These are phyloP conservation scores for Tylopilus vinaceipallidus DNA, from an alignment of 768 basidiomycete species.

Conservation along the genomic window DNA sequence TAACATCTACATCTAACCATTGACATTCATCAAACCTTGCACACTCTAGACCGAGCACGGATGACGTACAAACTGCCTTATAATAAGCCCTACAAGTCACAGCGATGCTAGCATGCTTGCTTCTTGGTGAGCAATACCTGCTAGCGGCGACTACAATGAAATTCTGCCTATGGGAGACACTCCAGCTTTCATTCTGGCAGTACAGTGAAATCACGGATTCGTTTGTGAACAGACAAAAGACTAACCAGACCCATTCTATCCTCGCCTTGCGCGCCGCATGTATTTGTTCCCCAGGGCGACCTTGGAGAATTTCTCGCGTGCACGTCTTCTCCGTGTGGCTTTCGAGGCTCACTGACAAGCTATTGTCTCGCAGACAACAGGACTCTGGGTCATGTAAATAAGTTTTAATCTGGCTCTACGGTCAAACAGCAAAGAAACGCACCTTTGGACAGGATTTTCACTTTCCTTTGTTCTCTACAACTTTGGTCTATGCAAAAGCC, in stretches of 20 bases:
- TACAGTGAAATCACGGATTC: neutral
- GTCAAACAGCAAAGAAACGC: neutral
- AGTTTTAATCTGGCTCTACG: neutral
- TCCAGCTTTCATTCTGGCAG: neutral
- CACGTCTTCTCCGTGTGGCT: neutral
- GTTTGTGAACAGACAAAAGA: neutral
- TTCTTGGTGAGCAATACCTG: neutral
- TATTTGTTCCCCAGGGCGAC: neutral
- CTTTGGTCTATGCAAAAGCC: no score
- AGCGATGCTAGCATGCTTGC: neutral
- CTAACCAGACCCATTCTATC: neutral
- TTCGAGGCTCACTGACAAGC: neutral
- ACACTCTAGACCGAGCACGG: no score
- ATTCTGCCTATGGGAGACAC: neutral
- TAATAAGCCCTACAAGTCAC: neutral
- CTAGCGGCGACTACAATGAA: no score
- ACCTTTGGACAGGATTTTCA: no score
- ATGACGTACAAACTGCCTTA: no score
- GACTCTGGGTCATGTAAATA: neutral
- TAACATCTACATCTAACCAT: neutral
- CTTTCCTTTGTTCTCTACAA: no score
- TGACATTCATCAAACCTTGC: neutral
- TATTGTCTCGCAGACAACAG: neutral
- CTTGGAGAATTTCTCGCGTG: neutral
- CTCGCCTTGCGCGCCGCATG: neutral